Conservation (phyloP, 2,329 filamentous ascomycete species). For the Beauveria scarabaeidicola region DNA sequence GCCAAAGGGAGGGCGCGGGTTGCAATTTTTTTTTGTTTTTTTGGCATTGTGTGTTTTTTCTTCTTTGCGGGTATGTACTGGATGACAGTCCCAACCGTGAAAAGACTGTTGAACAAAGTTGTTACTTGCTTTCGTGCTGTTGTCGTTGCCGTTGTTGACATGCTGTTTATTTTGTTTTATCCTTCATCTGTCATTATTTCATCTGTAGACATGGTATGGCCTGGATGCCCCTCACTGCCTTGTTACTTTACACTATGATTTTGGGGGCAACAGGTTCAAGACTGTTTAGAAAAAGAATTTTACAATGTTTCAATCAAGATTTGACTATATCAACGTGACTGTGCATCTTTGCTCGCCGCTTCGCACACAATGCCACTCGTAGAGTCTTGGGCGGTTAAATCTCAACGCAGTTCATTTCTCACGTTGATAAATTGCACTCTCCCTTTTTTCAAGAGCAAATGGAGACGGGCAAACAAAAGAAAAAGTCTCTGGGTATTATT, state of each 20-base stretch:
- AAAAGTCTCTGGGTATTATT: neutral
- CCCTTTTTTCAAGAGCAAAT: neutral
- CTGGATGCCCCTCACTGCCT: neutral
- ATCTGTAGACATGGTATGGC: constrained; percentile 4
- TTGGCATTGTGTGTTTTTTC: neutral
- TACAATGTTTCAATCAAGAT: neutral
- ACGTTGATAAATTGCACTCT: neutral
- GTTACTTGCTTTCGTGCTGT: neutral
- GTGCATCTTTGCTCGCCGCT: neutral
- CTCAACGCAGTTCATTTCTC: neutral
- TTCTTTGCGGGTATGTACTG: constrained; percentile 5
- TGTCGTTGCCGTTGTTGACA: neutral
- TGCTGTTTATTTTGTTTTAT: constrained; percentile 3
- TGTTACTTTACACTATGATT: neutral
- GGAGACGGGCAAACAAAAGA: neutral
- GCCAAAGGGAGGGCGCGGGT: constrained; percentile 8
- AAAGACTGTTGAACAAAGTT: neutral
- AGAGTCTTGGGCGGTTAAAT: too few species aligned
- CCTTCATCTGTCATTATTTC: constrained; percentile 11
- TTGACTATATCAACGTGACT: neutral
- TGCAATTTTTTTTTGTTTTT: constrained; percentile 1
- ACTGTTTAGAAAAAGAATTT: neutral
- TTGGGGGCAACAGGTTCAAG: neutral
- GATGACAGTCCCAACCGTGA: neutral
- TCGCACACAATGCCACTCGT: too few species aligned